Conservation (phyloP, 495 filamentous ascomycete species). For the Penicillium verhagenii region DNA sequence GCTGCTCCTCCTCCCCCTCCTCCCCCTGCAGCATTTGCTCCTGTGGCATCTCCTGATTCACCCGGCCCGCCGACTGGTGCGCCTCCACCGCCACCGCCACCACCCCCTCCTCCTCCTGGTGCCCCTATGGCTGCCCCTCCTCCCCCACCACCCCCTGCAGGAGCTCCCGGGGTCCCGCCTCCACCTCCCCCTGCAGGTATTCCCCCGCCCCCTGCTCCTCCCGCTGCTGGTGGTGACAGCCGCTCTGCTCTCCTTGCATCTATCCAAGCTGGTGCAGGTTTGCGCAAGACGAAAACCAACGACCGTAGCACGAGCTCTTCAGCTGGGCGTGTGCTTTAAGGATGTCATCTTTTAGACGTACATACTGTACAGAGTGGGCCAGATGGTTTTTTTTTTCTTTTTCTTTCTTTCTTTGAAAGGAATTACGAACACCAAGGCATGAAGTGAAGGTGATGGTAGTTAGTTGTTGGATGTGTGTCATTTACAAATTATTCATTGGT, state of each 20-base stretch:
- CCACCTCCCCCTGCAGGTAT: conserved; percentile 39
- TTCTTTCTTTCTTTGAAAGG: background rate
- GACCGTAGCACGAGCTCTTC: conserved; percentile 70
- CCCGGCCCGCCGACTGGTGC: conserved; percentile 44
- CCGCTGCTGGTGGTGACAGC: conserved; percentile 48
- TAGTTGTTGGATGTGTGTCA: conserved; percentile 8
- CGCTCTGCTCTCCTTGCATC: conserved; percentile 70
- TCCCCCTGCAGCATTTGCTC: conserved; percentile 29
- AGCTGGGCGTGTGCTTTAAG: conserved; percentile 67
- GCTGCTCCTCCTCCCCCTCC: conserved; percentile 27
- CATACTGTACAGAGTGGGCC: conserved; percentile 23
- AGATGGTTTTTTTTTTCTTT: background rate
- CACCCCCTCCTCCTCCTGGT: conserved; percentile 34
- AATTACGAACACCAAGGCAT: background rate
- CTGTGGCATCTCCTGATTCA: conserved; percentile 39
- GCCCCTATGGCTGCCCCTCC: conserved; percentile 24
- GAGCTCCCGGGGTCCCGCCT: conserved; percentile 26
- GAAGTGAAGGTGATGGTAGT: conserved; percentile 8
- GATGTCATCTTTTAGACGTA: background rate
- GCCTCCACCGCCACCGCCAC: conserved; percentile 26
- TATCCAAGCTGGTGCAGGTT: conserved; percentile 72
- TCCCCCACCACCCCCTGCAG: conserved; percentile 30
- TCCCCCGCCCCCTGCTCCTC: conserved; percentile 55
- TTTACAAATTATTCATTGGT: conserved; percentile 3
- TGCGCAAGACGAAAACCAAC: conserved; percentile 82